phyloP scores from a whole-genome alignment of 805 yeast species.

The Yamadazyma endophytica region DNA sequence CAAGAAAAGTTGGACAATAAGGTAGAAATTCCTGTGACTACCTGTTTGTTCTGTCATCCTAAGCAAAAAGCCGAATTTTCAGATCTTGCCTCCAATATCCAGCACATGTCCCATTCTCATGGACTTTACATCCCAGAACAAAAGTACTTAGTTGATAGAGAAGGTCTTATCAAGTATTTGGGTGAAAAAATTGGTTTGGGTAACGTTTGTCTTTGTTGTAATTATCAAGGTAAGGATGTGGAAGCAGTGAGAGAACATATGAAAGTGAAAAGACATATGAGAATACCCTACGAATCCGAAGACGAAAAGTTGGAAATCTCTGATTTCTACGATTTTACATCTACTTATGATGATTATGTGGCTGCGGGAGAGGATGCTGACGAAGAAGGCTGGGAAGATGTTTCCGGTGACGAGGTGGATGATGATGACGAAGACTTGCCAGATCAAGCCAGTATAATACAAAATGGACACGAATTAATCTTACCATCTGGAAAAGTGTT shows the following conservation, averaged over 20 bases:
- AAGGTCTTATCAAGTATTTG: slow-evolving; percentile 70
- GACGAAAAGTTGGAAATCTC: slow-evolving; percentile 74
- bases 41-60: slow-evolving; percentile 49
- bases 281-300: slow-evolving; percentile 80
- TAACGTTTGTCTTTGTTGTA: slow-evolving; percentile 77
- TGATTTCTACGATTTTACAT: slow-evolving; percentile 78
- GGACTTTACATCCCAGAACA: slow-evolving; percentile 89
- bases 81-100: slow-evolving; percentile 42
- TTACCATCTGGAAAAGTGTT: slow-evolving; percentile 40
- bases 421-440: slow-evolving; percentile 26
- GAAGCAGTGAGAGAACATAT: slow-evolving; percentile 86
- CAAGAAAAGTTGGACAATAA: slow-evolving; percentile 42
- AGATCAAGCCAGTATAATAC: slow-evolving; percentile 25
- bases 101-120: slow-evolving; percentile 74
- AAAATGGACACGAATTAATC: slow-evolving; percentile 35
- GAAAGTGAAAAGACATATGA: slow-evolving; percentile 79
- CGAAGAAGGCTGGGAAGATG: slow-evolving; percentile 40
- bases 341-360: slow-evolving; percentile 45
- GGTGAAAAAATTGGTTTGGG: slow-evolving; percentile 82
- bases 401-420: slow-evolving; percentile 23
- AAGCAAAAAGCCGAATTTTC: slow-evolving; percentile 29
- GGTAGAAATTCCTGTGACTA: slow-evolving; percentile 45
- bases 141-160: slow-evolving; percentile 59
- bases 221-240: slow-evolving; percentile 75
- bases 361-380: slow-evolving; percentile 12